These are phyloP conservation scores for Cryptomeria japonica DNA, from an alignment of 75 land plant genomes.

Conservation along the genomic window DNA sequence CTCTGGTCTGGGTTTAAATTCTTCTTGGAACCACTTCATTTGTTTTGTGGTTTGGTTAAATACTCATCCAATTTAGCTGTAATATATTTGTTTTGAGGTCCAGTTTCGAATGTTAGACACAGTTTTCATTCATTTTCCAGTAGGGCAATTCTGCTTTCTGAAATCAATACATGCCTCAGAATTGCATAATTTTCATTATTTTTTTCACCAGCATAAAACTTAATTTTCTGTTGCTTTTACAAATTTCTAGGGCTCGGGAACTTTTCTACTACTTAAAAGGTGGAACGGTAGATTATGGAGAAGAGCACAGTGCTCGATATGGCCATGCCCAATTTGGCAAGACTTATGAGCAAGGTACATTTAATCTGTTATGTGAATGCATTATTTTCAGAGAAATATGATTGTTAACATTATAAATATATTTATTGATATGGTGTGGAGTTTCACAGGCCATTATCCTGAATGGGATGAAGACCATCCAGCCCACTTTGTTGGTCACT, in stretches of 20 bases:
- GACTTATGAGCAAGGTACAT: slow-evolving; percentile 68
- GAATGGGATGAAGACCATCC: slow-evolving; percentile 94
- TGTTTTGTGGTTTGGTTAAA: background rate
- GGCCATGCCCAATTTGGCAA: slow-evolving; percentile 85
- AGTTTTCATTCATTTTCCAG: background rate
- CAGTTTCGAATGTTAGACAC: background rate
- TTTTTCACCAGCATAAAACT: background rate
- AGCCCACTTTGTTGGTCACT: slow-evolving; percentile 96
- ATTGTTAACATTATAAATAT: slow-evolving; percentile 6
- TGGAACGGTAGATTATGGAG: slow-evolving; percentile 90
- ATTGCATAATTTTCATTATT: background rate
- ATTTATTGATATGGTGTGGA: background rate
- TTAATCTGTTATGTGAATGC: slow-evolving; percentile 5
- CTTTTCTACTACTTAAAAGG: slow-evolving; percentile 97
- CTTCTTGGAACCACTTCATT: background rate
- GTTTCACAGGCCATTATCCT: slow-evolving; percentile 74
- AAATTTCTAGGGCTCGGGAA: slow-evolving; percentile 74
- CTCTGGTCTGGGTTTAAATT: slow-evolving; percentile 1
- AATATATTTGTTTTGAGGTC: background rate
- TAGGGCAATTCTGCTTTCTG: background rate
- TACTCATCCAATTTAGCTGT: background rate
- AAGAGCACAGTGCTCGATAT: slow-evolving; percentile 74
- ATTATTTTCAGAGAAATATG: slow-evolving; percentile 6
- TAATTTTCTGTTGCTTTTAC: background rate
- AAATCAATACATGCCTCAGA: background rate